phyloP scores from a whole-genome alignment of 2,329 filamentous ascomycete species.

The Trichophyton schoenleinii region DNA sequence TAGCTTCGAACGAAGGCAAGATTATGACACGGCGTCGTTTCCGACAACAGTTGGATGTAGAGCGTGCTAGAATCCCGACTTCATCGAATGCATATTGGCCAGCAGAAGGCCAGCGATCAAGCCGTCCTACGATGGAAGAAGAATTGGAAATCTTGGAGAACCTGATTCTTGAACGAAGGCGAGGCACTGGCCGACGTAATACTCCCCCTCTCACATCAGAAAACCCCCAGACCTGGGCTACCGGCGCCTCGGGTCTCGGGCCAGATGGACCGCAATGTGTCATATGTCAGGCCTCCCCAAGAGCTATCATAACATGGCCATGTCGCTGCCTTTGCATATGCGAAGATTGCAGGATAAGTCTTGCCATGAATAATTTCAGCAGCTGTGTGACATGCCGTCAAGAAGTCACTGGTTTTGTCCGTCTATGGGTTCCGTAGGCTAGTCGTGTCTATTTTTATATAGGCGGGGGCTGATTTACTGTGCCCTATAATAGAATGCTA shows the following conservation, averaged over 20 bases:
- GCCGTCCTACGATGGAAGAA: conserved; percentile 36
- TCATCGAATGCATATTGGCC: conserved; percentile 17
- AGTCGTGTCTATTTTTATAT: too few relatives aligned
- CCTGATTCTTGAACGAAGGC: conserved; percentile 44
- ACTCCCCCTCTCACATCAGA: conserved; percentile 3
- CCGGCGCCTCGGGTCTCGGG: conserved; percentile 61
- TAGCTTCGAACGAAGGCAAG: conserved; percentile 40
- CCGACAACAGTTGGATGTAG: conserved; percentile 52
- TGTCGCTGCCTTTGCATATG: conserved; percentile 89
- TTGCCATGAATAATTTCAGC: conserved; percentile 95
- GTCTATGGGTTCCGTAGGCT: conserved; percentile 66
- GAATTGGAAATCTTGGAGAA: conserved; percentile 48
- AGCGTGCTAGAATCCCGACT: conserved; percentile 56
- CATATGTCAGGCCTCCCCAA: conserved; percentile 74
- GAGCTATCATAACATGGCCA: conserved; percentile 90
- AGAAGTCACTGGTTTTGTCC: conserved; percentile 77
- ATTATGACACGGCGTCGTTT: conserved; percentile 76
- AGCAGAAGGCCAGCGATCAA: conserved; percentile 7
- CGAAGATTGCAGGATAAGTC: conserved; percentile 83
- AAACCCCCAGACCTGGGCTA: conserved; percentile 45
- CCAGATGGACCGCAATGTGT: conserved; percentile 74
- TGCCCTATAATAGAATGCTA: background rate
- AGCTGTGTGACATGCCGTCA: conserved; percentile 90
- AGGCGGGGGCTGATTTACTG: too few relatives aligned
- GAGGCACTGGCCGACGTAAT: conserved; percentile 17